A percentile compares a stretch with the other conserved stretches of the same genome.
Evolutionary conservation across 371 early-diverging fungal species (phyloP).

Genomic region (Mortierella sp.): DNA sequence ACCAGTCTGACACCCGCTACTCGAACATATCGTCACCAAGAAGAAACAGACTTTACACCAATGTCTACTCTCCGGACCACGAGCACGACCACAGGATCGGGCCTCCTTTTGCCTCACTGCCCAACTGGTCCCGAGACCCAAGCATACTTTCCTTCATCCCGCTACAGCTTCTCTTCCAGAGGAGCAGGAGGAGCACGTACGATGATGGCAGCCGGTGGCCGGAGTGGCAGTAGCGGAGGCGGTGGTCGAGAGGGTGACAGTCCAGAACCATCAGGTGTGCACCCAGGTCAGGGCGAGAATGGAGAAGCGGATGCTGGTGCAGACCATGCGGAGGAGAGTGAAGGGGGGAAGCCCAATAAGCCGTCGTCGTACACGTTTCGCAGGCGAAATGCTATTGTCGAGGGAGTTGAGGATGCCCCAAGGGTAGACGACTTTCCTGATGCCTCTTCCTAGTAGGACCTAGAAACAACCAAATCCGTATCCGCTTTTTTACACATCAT

Average conservation of each 20-base stretch:
- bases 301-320: conserved; percentile 4
- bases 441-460: not conserved
- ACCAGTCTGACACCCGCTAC: not conserved
- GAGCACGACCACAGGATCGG: not conserved
- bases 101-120: not conserved
- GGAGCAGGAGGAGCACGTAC: not conserved
- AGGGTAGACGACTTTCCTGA: conserved; percentile 19
- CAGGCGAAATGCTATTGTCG: conserved; percentile 52
- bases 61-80: not conserved
- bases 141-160: not conserved
- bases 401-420: conserved; percentile 49
- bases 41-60: not conserved
- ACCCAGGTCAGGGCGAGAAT: conserved; percentile 14
- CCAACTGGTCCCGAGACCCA: not conserved
- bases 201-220: conserved; percentile 23
- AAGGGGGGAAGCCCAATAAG: not conserved
- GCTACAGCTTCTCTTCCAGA: not conserved
- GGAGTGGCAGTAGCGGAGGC: conserved; percentile 11
- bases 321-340: conserved; percentile 9
- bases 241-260: conserved; percentile 10
- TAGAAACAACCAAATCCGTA: not conserved
- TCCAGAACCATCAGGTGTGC: conserved; percentile 22
- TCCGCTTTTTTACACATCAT: not conserved
- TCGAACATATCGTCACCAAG: not conserved
- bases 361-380: conserved; percentile 54